Percentiles rank a stretch among this genome's conserved stretches.
Evolutionary conservation across 768 basidiomycete species (phyloP).

Genomic region (Suillus lakei): DNA sequence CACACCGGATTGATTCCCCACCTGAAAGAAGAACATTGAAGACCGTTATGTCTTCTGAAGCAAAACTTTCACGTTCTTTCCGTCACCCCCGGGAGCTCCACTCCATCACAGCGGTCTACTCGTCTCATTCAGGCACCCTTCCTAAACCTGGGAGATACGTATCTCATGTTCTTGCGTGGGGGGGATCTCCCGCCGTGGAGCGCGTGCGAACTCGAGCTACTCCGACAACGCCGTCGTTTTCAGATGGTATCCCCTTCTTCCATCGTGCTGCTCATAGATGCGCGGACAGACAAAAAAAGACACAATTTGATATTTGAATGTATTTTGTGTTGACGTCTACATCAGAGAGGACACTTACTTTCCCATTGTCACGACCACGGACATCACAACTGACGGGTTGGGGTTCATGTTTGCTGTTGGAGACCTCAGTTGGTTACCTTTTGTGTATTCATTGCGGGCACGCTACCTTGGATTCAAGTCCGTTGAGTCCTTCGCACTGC

Average conservation of each 20-base stretch:
- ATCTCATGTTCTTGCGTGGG: conserved; percentile 80
- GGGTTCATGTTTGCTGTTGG: neutral
- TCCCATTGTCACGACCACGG: neutral
- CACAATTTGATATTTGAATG: conserved; percentile 53
- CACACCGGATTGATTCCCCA: conserved; percentile 21
- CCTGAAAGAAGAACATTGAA: conserved; percentile 22
- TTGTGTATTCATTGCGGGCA: conserved; percentile 86
- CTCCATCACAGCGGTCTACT: conserved; percentile 50
- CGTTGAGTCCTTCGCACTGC: too few species aligned
- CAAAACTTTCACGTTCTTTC: conserved; percentile 68
- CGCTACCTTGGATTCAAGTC: conserved; percentile 88
- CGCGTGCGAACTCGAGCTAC: conserved; percentile 55
- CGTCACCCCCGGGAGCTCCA: conserved; percentile 55
- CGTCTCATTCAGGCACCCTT: conserved; percentile 73
- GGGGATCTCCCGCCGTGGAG: conserved; percentile 27
- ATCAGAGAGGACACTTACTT: conserved; percentile 54
- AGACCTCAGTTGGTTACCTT: neutral
- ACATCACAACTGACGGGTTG: neutral
- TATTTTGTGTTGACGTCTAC: conserved; percentile 50
- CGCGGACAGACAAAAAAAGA: conserved; percentile 29
- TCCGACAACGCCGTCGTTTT: conserved; percentile 63
- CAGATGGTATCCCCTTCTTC: conserved; percentile 72
- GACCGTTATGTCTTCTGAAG: conserved; percentile 61
- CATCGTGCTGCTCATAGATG: conserved; percentile 53
- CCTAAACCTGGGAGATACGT: conserved; percentile 65